Evolutionary conservation across 1,284 basidiomycete species (phyloP).

Genomic region (Wallemia ichthyophaga): DNA sequence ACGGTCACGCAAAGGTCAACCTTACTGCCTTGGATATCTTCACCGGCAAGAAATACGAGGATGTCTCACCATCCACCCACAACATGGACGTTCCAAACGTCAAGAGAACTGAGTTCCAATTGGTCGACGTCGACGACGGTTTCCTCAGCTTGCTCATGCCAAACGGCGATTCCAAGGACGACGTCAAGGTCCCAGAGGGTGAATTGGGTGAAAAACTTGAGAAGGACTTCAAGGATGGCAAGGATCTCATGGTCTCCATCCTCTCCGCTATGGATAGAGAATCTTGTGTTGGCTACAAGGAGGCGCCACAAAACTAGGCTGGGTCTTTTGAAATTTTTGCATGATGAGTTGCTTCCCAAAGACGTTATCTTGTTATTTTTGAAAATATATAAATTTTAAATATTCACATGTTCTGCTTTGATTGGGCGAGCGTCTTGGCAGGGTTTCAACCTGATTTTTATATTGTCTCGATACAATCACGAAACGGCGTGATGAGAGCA

Average conservation of each 20-base stretch:
- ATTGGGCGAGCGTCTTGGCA: too few species aligned
- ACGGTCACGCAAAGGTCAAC: slow-evolving; percentile 99
- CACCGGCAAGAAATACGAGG: slow-evolving; percentile 86
- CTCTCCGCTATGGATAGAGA: slow-evolving; percentile 64
- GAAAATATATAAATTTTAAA: not conserved
- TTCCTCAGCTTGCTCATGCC: slow-evolving; percentile 80
- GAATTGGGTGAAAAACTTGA: slow-evolving; percentile 51
- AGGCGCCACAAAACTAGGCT: slow-evolving; percentile 32
- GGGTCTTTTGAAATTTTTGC: not conserved
- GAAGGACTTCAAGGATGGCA: slow-evolving; percentile 48
- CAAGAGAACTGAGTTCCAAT: slow-evolving; percentile 60
- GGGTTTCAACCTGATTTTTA: too few species aligned
- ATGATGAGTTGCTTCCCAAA: not conserved
- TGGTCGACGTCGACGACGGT: slow-evolving; percentile 65
- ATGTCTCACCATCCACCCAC: slow-evolving; percentile 93
- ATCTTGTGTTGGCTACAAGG: slow-evolving; percentile 60
- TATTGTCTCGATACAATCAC: too few species aligned
- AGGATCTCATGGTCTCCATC: slow-evolving; percentile 53
- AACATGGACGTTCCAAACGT: slow-evolving; percentile 99
- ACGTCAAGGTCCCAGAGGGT: slow-evolving; percentile 72
- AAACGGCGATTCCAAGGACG: slow-evolving; percentile 70
- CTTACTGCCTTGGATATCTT: slow-evolving; percentile 92
- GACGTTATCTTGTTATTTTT: not conserved
- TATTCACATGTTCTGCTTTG: too few species aligned
- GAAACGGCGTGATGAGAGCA: too few species aligned